These are phyloP conservation scores for Phaeosphaeria sp. DNA, from an alignment of 2,329 filamentous ascomycete genomes.

Conservation along the genomic window DNA sequence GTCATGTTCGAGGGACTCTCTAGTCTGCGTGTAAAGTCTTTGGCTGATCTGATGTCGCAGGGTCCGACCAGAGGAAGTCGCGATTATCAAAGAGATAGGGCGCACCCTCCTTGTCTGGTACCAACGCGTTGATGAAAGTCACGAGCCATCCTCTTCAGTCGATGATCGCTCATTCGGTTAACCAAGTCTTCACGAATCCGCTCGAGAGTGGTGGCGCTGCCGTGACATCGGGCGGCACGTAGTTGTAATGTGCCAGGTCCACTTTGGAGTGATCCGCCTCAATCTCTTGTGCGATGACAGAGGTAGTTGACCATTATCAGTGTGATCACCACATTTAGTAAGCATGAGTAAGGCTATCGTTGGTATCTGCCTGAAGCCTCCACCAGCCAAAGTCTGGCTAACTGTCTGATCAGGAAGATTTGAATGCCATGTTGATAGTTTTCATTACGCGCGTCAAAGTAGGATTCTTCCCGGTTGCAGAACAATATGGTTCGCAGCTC, in stretches of 20 bases:
- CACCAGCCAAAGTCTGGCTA: too few species aligned
- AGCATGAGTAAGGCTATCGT: too few species aligned
- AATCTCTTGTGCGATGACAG: slow-evolving; percentile 61
- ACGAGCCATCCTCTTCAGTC: slow-evolving; percentile 66
- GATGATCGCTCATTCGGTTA: slow-evolving; percentile 73
- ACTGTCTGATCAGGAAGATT: too few species aligned
- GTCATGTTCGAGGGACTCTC: slow-evolving; percentile 65
- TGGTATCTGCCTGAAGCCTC: too few species aligned
- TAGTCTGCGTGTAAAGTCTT: slow-evolving; percentile 73
- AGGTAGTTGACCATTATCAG: slow-evolving; percentile 72
- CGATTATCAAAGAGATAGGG: slow-evolving; percentile 69
- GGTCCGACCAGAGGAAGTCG: slow-evolving; percentile 72
- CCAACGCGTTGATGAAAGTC: slow-evolving; percentile 67
- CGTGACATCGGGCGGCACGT: slow-evolving; percentile 59
- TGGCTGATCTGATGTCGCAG: slow-evolving; percentile 66
- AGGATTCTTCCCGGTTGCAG: too few species aligned
- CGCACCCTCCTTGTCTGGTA: slow-evolving; percentile 41
- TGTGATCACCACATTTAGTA: slow-evolving; percentile 75
- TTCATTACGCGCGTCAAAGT: too few species aligned
- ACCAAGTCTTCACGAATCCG: slow-evolving; percentile 61
- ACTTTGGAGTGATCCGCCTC: slow-evolving; percentile 51
- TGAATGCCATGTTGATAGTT: too few species aligned
- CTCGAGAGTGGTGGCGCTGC: slow-evolving; percentile 56
- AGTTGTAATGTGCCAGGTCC: slow-evolving; percentile 56
- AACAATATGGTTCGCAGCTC: too few species aligned